These are phyloP conservation scores for Hypholoma fasciculare DNA, from an alignment of 768 basidiomycete species.

Conservation along the genomic window DNA sequence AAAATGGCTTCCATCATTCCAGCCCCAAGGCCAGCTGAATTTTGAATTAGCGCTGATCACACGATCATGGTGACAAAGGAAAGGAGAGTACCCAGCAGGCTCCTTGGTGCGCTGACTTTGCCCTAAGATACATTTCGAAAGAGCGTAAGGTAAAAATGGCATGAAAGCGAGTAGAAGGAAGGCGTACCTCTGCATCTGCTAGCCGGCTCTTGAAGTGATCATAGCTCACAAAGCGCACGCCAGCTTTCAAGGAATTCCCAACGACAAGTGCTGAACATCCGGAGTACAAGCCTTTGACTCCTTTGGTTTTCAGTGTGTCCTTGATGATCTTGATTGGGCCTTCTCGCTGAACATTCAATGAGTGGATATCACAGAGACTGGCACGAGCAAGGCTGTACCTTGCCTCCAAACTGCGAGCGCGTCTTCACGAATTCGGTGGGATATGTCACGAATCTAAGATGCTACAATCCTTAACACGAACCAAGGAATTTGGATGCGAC, in stretches of 20 bases:
- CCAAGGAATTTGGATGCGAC: background rate
- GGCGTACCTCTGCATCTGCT: constrained; percentile 77
- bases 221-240: constrained; percentile 93
- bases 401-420: constrained; percentile 85
- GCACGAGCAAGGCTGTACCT: constrained; percentile 40
- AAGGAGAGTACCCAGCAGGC: constrained; percentile 63
- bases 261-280: constrained; percentile 88
- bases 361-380: background rate
- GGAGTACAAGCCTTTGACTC: constrained; percentile 86
- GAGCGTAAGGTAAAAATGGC: background rate
- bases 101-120: constrained; percentile 84
- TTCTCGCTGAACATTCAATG: constrained; percentile 41
- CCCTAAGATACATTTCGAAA: constrained; percentile 51
- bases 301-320: constrained; percentile 73
- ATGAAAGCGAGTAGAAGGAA: background rate
- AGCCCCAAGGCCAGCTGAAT: constrained; percentile 74
- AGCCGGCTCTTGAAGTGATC: constrained; percentile 86
- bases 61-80: background rate
- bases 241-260: constrained; percentile 93
- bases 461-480: constrained; percentile 36
- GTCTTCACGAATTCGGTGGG: constrained; percentile 95
- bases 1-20: constrained; percentile 92
- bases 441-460: constrained; percentile 76
- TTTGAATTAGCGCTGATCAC: background rate
- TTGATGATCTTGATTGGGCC: constrained; percentile 73